A percentile compares a stretch with the other conserved stretches of the same genome.
Evolutionary conservation across 495 filamentous ascomycete genomes (phyloP).

Genomic region (Terfezia boudieri): DNA sequence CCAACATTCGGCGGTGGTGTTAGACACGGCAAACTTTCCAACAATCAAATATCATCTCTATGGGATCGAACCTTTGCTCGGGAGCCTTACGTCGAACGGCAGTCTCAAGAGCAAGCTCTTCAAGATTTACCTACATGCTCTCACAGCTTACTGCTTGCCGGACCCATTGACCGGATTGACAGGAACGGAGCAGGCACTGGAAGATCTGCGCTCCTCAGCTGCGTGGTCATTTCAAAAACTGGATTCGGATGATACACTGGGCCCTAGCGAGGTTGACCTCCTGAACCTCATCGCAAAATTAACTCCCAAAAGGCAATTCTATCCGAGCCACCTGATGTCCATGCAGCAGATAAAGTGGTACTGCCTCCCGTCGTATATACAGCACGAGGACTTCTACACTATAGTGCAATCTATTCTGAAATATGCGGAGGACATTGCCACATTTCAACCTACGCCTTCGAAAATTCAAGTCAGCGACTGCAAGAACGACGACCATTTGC

Average conservation of each 20-base stretch:
- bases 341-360: constrained; percentile 32
- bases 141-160: constrained; percentile 34
- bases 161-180: constrained; percentile 35
- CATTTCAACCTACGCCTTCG: background rate
- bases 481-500: too few species aligned
- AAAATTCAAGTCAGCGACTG: background rate
- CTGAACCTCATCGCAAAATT: constrained; percentile 27
- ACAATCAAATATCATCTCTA: constrained; percentile 24
- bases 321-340: constrained; percentile 28
- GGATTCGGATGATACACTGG: constrained; percentile 3
- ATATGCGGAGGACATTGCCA: background rate
- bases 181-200: constrained; percentile 39
- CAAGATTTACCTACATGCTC: constrained; percentile 35
- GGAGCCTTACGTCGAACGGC: constrained; percentile 28
- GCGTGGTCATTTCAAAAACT: constrained; percentile 30
- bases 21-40: background rate
- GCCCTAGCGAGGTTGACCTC: constrained; percentile 18
- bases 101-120: constrained; percentile 32
- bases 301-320: constrained; percentile 31
- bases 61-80: constrained; percentile 27
- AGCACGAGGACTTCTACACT: constrained; percentile 28
- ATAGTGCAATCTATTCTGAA: too few species aligned
- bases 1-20: background rate
- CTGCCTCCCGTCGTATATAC: constrained; percentile 24
- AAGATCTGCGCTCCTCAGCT: constrained; percentile 27